These are phyloP conservation scores for Tetrapisispora pingtungensis DNA, from an alignment of 805 yeast species.

Conservation along the genomic window DNA sequence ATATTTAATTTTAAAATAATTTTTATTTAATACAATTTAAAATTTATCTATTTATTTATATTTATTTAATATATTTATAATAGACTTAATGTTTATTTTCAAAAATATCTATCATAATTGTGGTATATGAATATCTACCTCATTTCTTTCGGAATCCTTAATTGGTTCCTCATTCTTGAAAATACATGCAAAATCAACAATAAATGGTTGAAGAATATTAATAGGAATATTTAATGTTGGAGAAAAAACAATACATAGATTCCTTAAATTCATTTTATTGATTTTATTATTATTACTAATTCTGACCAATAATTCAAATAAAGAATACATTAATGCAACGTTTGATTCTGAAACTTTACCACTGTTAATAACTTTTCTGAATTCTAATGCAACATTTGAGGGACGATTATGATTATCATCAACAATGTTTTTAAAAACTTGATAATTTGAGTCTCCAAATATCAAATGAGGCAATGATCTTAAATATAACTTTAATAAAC, in stretches of 20 bases:
- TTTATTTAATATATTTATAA: too few species aligned
- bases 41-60: too few species aligned
- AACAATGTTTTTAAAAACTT: constrained; percentile 32
- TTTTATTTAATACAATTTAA: too few species aligned
- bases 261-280: constrained; percentile 79
- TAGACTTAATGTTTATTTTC: neutral
- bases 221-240: constrained; percentile 67
- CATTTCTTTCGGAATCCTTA: constrained; percentile 34
- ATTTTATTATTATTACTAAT: constrained; percentile 51
- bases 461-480: constrained; percentile 65
- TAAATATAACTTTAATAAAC: constrained; percentile 70
- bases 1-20: too few species aligned
- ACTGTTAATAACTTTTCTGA: constrained; percentile 26
- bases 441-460: constrained; percentile 41
- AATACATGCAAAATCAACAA: constrained; percentile 52
- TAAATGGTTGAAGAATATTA: constrained; percentile 46
- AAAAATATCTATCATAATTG: constrained; percentile 12
- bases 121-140: constrained; percentile 46
- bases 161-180: constrained; percentile 44
- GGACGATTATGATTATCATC: constrained; percentile 28
- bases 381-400: constrained; percentile 21
- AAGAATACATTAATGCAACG: constrained; percentile 47
- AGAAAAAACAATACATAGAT: constrained; percentile 69
- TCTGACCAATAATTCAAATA: constrained; percentile 56
- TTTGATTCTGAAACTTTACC: constrained; percentile 41